Evolutionary conservation across 345 rosid genomes (phyloP).

Genomic region (Salix exigua): DNA sequence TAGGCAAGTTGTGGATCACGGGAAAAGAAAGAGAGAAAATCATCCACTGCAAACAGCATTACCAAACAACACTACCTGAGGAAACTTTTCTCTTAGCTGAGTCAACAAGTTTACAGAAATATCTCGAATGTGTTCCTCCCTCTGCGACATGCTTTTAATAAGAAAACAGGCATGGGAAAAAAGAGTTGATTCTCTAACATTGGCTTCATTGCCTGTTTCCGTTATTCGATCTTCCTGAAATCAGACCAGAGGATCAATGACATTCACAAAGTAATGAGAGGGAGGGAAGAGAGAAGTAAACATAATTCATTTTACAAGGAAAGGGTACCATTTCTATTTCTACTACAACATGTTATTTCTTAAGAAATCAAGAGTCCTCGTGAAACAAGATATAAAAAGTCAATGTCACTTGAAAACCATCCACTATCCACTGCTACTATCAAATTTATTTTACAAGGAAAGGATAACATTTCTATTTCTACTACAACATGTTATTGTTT

Average conservation of each 20-base stretch:
- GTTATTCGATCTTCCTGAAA: slow-evolving; percentile 84
- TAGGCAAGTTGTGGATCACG: slow-evolving; percentile 14
- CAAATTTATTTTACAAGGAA: neutral
- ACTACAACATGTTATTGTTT: neutral
- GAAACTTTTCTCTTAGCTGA: slow-evolving; percentile 93
- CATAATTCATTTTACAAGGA: slow-evolving; percentile 1
- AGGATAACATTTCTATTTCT: neutral
- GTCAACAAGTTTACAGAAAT: slow-evolving; percentile 76
- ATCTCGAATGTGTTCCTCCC: slow-evolving; percentile 92
- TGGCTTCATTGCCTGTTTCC: slow-evolving; percentile 77
- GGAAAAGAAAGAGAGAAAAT: neutral
- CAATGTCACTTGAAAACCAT: neutral
- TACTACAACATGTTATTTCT: neutral
- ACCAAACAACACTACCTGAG: slow-evolving; percentile 60
- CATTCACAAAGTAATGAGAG: slow-evolving; percentile 11
- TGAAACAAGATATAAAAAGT: neutral
- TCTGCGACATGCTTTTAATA: slow-evolving; percentile 87
- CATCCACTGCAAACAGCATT: neutral
- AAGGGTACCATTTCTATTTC: neutral
- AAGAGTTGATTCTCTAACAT: slow-evolving; percentile 73
- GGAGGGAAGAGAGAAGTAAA: slow-evolving; percentile 12
- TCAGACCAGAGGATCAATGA: slow-evolving; percentile 24
- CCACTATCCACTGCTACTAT: neutral
- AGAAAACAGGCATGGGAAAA: slow-evolving; percentile 86
- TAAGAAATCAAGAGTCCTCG: neutral